These are phyloP conservation scores for Didymosphaeria variabile DNA, from an alignment of 2,329 filamentous ascomycete genomes.

Conservation along the genomic window DNA sequence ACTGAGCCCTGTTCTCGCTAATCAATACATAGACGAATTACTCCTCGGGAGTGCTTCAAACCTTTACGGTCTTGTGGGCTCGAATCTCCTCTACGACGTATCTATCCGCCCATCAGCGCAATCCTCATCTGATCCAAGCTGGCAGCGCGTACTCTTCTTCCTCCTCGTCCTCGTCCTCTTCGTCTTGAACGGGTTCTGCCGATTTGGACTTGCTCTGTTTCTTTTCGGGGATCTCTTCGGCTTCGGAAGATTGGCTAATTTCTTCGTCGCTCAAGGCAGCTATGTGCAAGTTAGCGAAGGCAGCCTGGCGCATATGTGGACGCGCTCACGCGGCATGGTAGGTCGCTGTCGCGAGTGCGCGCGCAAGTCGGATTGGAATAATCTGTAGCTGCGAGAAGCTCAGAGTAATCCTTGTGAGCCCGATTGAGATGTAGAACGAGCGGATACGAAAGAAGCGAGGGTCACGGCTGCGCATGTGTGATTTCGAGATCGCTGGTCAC, in stretches of 20 bases:
- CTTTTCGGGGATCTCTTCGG: conserved; percentile 39
- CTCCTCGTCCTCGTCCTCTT: conserved; percentile 40
- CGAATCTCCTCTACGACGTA: conserved; percentile 80
- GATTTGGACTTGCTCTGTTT: conserved; percentile 31
- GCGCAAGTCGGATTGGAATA: background rate
- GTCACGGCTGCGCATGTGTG: conserved; percentile 3
- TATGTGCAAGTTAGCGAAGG: conserved; percentile 34
- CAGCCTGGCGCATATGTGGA: conserved; percentile 12
- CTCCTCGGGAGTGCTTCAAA: conserved; percentile 50
- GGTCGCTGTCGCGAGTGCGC: conserved; percentile 6
- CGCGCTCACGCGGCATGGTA: conserved; percentile 47
- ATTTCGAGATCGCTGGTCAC: conserved; percentile 7
- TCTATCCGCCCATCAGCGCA: conserved; percentile 55
- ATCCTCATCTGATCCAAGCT: conserved; percentile 8
- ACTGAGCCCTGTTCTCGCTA: conserved; percentile 26
- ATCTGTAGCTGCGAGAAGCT: conserved; percentile 17
- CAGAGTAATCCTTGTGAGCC: conserved; percentile 1
- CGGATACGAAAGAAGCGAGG: conserved; percentile 18
- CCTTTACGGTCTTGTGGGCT: conserved; percentile 64
- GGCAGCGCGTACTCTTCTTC: conserved; percentile 56
- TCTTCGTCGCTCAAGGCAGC: conserved; percentile 54
- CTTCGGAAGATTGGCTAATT: conserved; percentile 37
- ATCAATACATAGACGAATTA: conserved; percentile 52
- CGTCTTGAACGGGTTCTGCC: conserved; percentile 20
- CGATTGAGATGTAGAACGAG: conserved; percentile 24